phyloP scores from a whole-genome alignment of 768 basidiomycete genomes.

The Podaxis mareebaensis region DNA sequence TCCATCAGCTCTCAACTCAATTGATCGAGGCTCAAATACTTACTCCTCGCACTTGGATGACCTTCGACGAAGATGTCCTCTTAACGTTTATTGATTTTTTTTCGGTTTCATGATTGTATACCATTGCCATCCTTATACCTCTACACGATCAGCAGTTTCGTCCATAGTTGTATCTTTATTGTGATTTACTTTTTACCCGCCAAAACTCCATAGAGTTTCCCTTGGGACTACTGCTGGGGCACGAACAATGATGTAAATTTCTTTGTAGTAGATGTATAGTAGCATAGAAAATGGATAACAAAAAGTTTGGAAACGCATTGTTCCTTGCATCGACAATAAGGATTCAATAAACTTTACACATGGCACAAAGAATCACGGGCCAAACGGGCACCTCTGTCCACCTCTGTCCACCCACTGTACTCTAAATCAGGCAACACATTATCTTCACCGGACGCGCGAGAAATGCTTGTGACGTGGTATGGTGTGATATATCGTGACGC shows the following conservation, averaged over 20 bases:
- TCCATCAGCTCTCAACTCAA: constrained; percentile 5
- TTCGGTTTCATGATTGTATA: not conserved
- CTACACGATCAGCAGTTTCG: not conserved
- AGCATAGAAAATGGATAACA: constrained; percentile 4
- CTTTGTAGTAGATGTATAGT: constrained; percentile 8
- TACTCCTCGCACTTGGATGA: not conserved
- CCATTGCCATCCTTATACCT: constrained; percentile 2
- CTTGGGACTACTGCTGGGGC: not conserved
- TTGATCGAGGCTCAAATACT: not conserved
- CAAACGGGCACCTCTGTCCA: constrained; percentile 7
- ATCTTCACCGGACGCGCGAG: not conserved
- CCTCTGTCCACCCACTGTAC: constrained; percentile 1
- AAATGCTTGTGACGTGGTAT: not conserved
- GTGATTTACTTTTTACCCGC: not conserved
- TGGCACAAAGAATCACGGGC: too few species aligned
- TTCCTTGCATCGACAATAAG: not conserved
- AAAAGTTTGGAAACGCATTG: not conserved
- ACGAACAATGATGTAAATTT: constrained; percentile 2
- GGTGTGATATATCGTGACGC: not conserved
- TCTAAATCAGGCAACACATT: constrained; percentile 4
- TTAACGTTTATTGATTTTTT: not conserved
- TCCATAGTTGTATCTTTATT: constrained; percentile 3
- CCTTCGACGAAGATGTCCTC: not conserved
- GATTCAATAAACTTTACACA: not conserved
- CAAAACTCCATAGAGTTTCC: not conserved